Percentiles rank a stretch among this genome's conserved stretches.
phyloP scores from a whole-genome alignment of 2,329 filamentous ascomycete genomes.

The Clarireedia homoeocarpa region DNA sequence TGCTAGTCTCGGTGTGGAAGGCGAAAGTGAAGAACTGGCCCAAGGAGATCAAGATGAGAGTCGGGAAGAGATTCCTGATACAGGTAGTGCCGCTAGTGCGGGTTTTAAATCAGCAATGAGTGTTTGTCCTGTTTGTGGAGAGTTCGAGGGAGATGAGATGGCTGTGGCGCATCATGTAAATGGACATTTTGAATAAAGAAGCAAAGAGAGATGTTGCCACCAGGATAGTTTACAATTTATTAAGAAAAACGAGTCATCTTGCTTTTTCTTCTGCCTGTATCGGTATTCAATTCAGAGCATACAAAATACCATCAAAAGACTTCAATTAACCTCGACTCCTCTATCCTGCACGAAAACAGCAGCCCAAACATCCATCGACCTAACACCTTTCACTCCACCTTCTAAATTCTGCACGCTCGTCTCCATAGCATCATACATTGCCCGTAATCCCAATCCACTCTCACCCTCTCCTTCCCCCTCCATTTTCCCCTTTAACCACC shows the following conservation, averaged over 20 bases:
- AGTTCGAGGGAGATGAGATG: constrained; percentile 26
- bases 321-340: neutral
- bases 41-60: constrained; percentile 10
- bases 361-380: constrained; percentile 38
- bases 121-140: constrained; percentile 24
- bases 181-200: constrained; percentile 22
- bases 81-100: too few species aligned
- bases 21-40: neutral
- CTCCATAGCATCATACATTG: constrained; percentile 19
- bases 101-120: neutral
- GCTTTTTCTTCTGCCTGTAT: too few species aligned
- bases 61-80: neutral
- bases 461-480: constrained; percentile 24
- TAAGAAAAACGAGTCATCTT: neutral
- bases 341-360: constrained; percentile 11
- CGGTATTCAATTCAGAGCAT: too few species aligned
- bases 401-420: constrained; percentile 10
- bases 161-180: constrained; percentile 27
- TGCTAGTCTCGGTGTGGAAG: neutral
- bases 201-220: neutral
- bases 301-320: too few species aligned
- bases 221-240: neutral
- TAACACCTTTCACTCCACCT: constrained; percentile 27
- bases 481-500: constrained; percentile 23
- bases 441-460: constrained; percentile 25